Evolutionary conservation across 495 filamentous ascomycete species (phyloP), one percentile per base, ranked within the genome.

Genomic region (Annulohypoxylon moriforme): DNA sequence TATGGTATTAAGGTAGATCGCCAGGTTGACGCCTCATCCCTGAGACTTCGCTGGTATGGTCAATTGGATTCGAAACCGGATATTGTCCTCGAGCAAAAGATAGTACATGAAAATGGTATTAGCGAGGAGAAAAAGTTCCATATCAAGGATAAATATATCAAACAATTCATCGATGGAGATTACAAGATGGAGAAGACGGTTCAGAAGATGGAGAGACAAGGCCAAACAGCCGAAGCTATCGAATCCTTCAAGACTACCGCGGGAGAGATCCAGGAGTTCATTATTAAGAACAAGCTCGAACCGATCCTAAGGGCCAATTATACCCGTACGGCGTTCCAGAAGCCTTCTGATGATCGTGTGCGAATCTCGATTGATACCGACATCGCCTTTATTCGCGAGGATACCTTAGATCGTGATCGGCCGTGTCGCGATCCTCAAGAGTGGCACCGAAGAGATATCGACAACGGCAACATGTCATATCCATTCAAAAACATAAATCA

Each of bases 311-410:
- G 96, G 20, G 96, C 96, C 56, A 96, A 96, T 79, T 98, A 98
- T 77, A 93, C 89, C 11, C 91, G 96, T 42, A 97, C 94, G 0
- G 96, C 96, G 3, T 99, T 98, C 84, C 95, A 99, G 76, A 97
- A 98, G 49, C 96, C 96, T 13, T 91, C 93, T 4, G 94, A 98
- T 78, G 89, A 96, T 77, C 90, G 94, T 29, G 91, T 99, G 33
- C 88, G 96, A 38, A 92, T 98, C 66, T 94, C 93, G 0, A 91
- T 99, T 60, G 96, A 99, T 77, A 98, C 94, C 0, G 89, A 97
- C 69, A 86, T 98, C 18, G 94, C 93, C 31, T 87, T 98, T 68
- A 97, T 98, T 77, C 89, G 96, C 40, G 96, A 99, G 81, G 96
- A 99, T 78, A 87, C 89, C 3, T 80, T 98, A 42, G 96, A 98